These are phyloP conservation scores for Epichloe hybrida DNA, from an alignment of 2,329 filamentous ascomycete genomes.

Conservation along the genomic window DNA sequence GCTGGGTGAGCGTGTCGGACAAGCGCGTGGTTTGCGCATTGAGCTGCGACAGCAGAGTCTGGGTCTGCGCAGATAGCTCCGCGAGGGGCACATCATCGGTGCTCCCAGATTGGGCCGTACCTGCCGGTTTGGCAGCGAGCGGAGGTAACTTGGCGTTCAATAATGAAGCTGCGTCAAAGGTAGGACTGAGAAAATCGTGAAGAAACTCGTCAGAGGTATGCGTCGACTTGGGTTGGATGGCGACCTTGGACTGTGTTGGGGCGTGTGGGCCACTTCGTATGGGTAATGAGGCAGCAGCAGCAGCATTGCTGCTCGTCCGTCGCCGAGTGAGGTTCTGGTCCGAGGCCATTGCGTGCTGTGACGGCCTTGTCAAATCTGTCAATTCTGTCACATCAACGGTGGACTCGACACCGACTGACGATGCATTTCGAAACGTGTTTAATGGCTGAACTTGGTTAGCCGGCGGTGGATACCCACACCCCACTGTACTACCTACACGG, in stretches of 20 bases:
- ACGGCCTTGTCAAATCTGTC: neutral
- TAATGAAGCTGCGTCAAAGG: slow-evolving; percentile 75
- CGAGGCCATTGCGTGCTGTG: slow-evolving; percentile 14
- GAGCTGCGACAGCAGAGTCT: slow-evolving; percentile 73
- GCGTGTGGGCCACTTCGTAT: slow-evolving; percentile 27
- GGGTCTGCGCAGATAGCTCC: slow-evolving; percentile 69
- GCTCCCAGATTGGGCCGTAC: slow-evolving; percentile 9
- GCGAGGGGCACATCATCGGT: slow-evolving; percentile 44
- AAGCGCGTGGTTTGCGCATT: slow-evolving; percentile 78
- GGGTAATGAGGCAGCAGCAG: slow-evolving; percentile 11
- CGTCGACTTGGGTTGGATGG: slow-evolving; percentile 36
- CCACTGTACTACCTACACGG: no score
- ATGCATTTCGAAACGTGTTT: no score
- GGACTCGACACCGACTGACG: neutral
- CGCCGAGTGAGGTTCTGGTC: slow-evolving; percentile 23
- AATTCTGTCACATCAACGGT: neutral
- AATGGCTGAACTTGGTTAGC: no score
- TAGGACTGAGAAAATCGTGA: slow-evolving; percentile 58
- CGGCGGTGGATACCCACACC: no score
- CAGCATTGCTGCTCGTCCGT: slow-evolving; percentile 33
- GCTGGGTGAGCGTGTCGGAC: slow-evolving; percentile 66
- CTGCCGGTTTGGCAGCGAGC: slow-evolving; percentile 34
- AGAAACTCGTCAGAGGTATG: slow-evolving; percentile 62
- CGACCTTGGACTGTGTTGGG: slow-evolving; percentile 22
- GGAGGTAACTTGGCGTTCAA: slow-evolving; percentile 68